Base-by-base conservation (phyloP, 441 rosid species). In the Pelargonium australe region DNA sequence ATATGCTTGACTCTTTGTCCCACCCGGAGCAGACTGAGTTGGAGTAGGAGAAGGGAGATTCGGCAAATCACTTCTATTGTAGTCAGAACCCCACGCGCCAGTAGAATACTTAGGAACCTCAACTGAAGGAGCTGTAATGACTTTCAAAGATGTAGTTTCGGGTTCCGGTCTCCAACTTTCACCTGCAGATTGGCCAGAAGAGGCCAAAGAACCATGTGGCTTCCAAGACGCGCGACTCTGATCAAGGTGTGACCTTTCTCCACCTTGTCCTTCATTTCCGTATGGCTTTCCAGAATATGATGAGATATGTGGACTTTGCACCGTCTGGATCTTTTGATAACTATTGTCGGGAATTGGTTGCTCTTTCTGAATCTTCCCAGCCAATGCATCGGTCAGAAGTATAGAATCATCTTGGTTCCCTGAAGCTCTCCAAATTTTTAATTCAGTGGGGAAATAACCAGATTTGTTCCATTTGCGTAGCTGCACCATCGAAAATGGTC, bases 1-100 rank as follows among this genome's bases (percentile, higher is more conserved):
- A 73, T 77, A 79, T 1, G 40, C 73, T 72, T 77, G 81, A 40
- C 75, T 86, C 75, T 68, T 86, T 7, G 75, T 68, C 60, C 80
- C 86, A 49, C 64, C 71, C 8, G 79, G 61, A 14, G 77, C 65
- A 65, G 80, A 73, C 80, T 80, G 96, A 71, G 79, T 80, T 7
- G 97, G 99, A 69, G 99, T 89, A 61, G 96, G 96, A 57, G 99
- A 94, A 34, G 91, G 99, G 70, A 94, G 92, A 75, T 84, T 88
- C 60, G 86, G 79, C 43, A 10, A 60, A 10, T 60, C 63, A 60
- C 8, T 60, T 60, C 63, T 60, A 20, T 23, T 60, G 11, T 23
- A 19, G 7, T 85, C 85, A 73, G 84, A 76, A 80, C 72, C 72
- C 96, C 90, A 86, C 71, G 78, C 77, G 28, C 85, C 86, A 17